Evolutionary conservation across 2,329 filamentous ascomycete genomes (phyloP), one percentile per base, ranked within the genome.

Genomic region (Coleophoma crateriformis): DNA sequence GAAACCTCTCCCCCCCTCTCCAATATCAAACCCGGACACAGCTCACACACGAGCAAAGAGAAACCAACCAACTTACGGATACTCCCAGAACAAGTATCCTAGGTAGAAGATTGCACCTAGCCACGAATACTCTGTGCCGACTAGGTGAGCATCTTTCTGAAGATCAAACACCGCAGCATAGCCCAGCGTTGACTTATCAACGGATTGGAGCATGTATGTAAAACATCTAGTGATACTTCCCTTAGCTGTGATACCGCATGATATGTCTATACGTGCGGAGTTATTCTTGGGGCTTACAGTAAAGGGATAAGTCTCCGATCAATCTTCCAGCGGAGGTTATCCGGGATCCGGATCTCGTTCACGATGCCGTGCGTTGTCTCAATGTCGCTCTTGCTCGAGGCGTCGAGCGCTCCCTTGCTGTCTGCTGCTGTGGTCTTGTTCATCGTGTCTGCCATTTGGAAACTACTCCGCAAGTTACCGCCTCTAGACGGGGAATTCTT

Each of bases 131-230:
- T 77, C 65, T 0, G 69, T 70, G 0, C 76, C 76, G 34, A 70
- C 68, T 2, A 79, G 65, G 13, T 73, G 58, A 7, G 79, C 63
- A 51, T 81, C 77, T n/a, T 79, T 70, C 13, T 67, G 63, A 47
- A 81, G 77, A 0, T 76, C 77, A 53, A 79, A 79, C 33, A 81
- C 75, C 5, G 77, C 76, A 1, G 78, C 77, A 55, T 79, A 79
- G 27, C 68, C 72, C 8, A 77, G 56, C 1, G 71, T 76, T 0
- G 73, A 77, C 66, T 76, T 51, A n/a, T 50, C 44, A 27, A 40
- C 15, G 3, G 19, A 46, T 20, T 49, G 42, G 17, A 49, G 34
- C 27, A 45, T 38, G 41, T 45, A 49, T 2, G 32, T 35, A 35
- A 44, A 8, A 33, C 39, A 48, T 15, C 35, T 39, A 40, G 10